Evolutionary conservation across 108 stramenopile species (phyloP), one percentile per base, ranked within the genome.

Genomic region (Phaeodactylum tricornutum): DNA sequence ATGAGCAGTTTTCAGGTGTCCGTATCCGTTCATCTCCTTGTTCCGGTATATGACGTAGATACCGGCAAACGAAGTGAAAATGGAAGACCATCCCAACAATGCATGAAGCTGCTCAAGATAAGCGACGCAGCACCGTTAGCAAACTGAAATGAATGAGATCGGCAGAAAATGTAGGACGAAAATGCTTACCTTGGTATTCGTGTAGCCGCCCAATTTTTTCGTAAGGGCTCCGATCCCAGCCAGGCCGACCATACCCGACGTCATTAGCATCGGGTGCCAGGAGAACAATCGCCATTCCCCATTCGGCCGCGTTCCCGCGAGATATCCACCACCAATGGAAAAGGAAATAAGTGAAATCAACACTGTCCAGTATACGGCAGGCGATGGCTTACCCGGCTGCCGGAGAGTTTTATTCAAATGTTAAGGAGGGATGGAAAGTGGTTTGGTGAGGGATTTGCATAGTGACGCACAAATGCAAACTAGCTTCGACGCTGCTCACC

Each of bases 221-320:
- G 75, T 84, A 0, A 81, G 29, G 24, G 74, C 68, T 25, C 65
- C 74, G 22, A 67, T 64, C 14, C 87, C 87, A 64, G 81, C 69
- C 48, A 76, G 52, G 2, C 79, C 82, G 7, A 84, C 51, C 72
- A 88, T 74, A 30, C 82, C 86, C 3, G 62, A 22, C 39, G 67
- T 81, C 86, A 87, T 87, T 31, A 83, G 53, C 27, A 87, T 57
- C 1, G 86, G 86, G 66, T 87, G 86, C 79, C 77, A 82, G 17
- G 75, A 77, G 55, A 87, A 87, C 11, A 29, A 47, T 14, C 69
- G 57, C 85, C 85, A 87, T 19, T 58, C 67, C 4, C 79, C 78
- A 26, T 39, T 49, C 11, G 79, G 77, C 24, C 64, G 66, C 24
- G 69, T 77, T 15, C 62, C 78, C 24, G 43, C 63, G 24, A 48